These are phyloP conservation scores for Alternaria incomplexa DNA, from an alignment of 2,329 filamentous ascomycete genomes.

Conservation along the genomic window DNA sequence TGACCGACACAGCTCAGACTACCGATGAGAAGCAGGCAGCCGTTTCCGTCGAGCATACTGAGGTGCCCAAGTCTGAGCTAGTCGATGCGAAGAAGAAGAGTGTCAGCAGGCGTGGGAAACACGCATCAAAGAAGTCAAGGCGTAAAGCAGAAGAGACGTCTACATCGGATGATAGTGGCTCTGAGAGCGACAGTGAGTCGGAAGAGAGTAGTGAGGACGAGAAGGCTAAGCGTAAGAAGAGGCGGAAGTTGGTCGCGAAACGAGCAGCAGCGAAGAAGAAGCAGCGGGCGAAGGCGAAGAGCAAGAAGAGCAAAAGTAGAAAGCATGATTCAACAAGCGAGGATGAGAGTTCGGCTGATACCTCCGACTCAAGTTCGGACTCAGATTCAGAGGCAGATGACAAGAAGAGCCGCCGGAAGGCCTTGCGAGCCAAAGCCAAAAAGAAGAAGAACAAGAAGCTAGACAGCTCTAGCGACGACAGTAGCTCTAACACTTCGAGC, in stretches of 20 bases:
- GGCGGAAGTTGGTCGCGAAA: constrained; percentile 17
- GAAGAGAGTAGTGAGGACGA: constrained; percentile 28
- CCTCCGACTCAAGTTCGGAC: constrained; percentile 26
- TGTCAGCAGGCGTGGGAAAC: constrained; percentile 17
- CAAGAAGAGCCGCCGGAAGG: constrained; percentile 22
- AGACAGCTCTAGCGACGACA: constrained; percentile 24
- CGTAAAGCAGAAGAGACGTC: constrained; percentile 21
- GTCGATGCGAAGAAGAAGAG: constrained; percentile 13
- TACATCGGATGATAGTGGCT: constrained; percentile 30
- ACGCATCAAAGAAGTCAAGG: constrained; percentile 26
- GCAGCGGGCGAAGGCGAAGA: constrained; percentile 29
- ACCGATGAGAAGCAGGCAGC: constrained; percentile 6
- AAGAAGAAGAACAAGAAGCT: constrained; percentile 32
- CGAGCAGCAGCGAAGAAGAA: constrained; percentile 23
- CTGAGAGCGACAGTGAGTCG: constrained; percentile 24
- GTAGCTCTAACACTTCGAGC: constrained; percentile 17
- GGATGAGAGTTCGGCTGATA: constrained; percentile 19
- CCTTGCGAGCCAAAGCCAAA: constrained; percentile 26
- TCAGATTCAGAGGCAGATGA: constrained; percentile 16
- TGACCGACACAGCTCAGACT: background rate
- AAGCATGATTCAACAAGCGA: constrained; percentile 24
- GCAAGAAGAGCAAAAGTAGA: constrained; percentile 31
- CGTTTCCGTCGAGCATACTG: constrained; percentile 2
- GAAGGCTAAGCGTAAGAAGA: constrained; percentile 31
- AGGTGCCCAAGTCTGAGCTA: constrained; percentile 13